Evolutionary conservation across 2,329 filamentous ascomycete species (phyloP).

Genomic region (Claviceps spartinae): DNA sequence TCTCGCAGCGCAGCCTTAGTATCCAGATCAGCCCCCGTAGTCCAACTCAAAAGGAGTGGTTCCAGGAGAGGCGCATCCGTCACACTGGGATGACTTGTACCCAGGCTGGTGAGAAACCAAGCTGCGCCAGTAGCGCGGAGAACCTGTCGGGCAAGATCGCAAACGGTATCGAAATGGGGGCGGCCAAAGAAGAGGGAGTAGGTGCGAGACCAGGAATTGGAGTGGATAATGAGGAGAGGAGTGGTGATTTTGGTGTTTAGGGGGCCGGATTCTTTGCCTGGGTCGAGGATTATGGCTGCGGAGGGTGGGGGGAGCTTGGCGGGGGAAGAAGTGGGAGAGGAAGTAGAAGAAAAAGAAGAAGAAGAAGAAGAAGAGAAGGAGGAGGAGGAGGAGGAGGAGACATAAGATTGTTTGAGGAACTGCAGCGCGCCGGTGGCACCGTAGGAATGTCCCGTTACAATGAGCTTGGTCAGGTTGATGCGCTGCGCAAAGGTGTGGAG

Average conservation of each 20-base stretch:
- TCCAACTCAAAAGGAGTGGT: constrained; percentile 44
- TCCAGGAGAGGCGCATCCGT: constrained; percentile 55
- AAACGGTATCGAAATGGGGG: constrained; percentile 51
- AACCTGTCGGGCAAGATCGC: constrained; percentile 36
- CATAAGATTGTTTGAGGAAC: constrained; percentile 33
- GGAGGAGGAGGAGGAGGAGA: constrained; percentile 26
- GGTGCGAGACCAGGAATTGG: constrained; percentile 48
- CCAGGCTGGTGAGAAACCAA: constrained; percentile 42
- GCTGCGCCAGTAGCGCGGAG: constrained; percentile 28
- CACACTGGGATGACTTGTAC: constrained; percentile 47
- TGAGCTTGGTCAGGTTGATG: constrained; percentile 38
- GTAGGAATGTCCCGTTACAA: constrained; percentile 51
- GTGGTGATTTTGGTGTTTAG: constrained; percentile 46
- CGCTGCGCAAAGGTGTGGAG: constrained; percentile 37
- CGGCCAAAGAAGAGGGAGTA: constrained; percentile 45
- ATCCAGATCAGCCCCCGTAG: constrained; percentile 46
- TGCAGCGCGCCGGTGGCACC: constrained; percentile 52
- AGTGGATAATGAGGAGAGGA: constrained; percentile 48
- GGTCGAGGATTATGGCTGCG: constrained; percentile 49
- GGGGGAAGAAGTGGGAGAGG: constrained; percentile 25
- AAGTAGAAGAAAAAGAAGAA: constrained; percentile 19
- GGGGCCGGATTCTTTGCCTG: constrained; percentile 49
- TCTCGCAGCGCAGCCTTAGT: constrained; percentile 41
- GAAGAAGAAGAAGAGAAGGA: constrained; percentile 24
- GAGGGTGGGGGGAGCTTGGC: constrained; percentile 30